Base-by-base conservation (phyloP, 192 early-diverging fungal species). In the Backusella mclennaniae region DNA sequence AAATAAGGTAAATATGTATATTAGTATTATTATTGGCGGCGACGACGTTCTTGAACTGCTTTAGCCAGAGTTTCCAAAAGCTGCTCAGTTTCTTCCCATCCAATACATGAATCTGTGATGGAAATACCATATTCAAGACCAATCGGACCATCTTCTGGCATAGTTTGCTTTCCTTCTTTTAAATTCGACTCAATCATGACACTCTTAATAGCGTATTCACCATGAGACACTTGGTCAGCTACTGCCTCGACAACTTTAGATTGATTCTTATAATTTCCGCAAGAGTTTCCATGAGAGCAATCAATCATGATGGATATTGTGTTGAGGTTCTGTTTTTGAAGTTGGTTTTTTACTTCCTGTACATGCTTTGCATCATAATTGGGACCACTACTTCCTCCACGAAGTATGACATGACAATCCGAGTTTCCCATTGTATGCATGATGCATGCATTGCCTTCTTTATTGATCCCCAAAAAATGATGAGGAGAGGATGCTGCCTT, bases 181-280 rank as follows among this genome's bases (percentile, higher is more conserved):
- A 96, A 83, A 81, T 98, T 94, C 63, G 89, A 91, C 84, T 98
- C 97, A 74, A 98, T 95, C 97, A 98, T 97, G 67, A 98, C 89
- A 59, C 96, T 96, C 23, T 94, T 75, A 67, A 91, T 90, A 15
- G 87, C 69, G 31, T 69, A 70, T 77, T 93, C 91, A 41, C 90
- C 93, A 17, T 79, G 87, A 14, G 90, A 87, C 53, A 98, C 85
- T 82, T 98, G 96, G 33, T 83, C 66, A n/a, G 92, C 88, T 29
- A 97, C 69, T 73, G 88, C 83, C 41, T 87, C 83, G 42, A 86
- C 87, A 38, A 98, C 96, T 26, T 87, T 84, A 63, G 90, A 84
- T 86, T 98, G 97, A 80, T 95, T 95, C 78, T 84, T 86, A 82
- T 97, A 92, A 71, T 97, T 85, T 89, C 98, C 98, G 77, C 78